Evolutionary conservation across 2,329 filamentous ascomycete genomes (phyloP).

Genomic region (Stagonosporopsis cucurbitacearum): DNA sequence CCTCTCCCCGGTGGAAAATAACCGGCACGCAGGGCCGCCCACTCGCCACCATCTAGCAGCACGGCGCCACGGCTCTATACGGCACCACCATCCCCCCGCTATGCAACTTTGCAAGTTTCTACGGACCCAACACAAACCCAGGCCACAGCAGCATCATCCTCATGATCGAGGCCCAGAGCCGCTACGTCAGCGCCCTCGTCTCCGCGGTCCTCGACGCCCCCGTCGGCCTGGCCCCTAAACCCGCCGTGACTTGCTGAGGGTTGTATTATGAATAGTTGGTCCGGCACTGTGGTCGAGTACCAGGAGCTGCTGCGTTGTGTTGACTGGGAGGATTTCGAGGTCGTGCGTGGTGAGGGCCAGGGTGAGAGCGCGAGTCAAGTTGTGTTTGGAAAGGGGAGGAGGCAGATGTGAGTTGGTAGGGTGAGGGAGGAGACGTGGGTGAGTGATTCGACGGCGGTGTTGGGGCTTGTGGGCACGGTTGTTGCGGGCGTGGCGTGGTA

Average conservation of each 20-base stretch:
- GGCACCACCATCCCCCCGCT: conserved; percentile 60
- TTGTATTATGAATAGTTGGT: conserved; percentile 65
- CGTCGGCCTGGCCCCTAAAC: conserved; percentile 56
- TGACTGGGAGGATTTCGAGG: conserved; percentile 55
- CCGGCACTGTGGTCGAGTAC: conserved; percentile 61
- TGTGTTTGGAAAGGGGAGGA: conserved; percentile 44
- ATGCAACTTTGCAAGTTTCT: conserved; percentile 65
- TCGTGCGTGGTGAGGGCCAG: conserved; percentile 14
- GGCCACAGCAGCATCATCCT: conserved; percentile 65
- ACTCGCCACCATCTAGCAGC: conserved; percentile 61
- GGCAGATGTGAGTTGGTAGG: conserved; percentile 49
- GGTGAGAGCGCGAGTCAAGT: conserved; percentile 37
- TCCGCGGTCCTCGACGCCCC: conserved; percentile 55
- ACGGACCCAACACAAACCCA: conserved; percentile 63
- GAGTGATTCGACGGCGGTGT: conserved; percentile 46
- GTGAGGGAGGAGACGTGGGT: conserved; percentile 55
- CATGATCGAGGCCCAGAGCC: conserved; percentile 66
- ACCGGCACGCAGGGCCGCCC: conserved; percentile 53
- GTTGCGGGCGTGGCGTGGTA: conserved; percentile 44
- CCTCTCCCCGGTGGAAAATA: conserved; percentile 62
- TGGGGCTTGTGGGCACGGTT: conserved; percentile 47
- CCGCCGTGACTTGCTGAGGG: conserved; percentile 52
- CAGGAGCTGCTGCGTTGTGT: conserved; percentile 56
- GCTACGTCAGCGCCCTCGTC: conserved; percentile 61
- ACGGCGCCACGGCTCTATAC: conserved; percentile 59